Percentiles rank a stretch among this genome's conserved stretches.
phyloP scores from a whole-genome alignment of 2,329 filamentous ascomycete species.

The Aspergillus pseudoterreus region DNA sequence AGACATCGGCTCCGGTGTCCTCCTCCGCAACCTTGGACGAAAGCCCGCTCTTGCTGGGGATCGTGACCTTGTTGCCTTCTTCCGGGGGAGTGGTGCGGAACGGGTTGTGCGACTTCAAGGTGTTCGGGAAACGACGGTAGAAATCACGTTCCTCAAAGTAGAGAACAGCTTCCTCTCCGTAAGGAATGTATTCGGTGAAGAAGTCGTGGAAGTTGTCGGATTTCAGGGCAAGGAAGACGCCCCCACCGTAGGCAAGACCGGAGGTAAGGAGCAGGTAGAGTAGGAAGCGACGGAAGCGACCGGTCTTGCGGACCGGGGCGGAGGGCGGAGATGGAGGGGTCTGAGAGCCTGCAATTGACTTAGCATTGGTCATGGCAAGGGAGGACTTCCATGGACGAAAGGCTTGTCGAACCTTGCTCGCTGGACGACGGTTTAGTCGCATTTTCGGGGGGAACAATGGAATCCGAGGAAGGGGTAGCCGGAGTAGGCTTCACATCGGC shows the following conservation, averaged over 20 bases:
- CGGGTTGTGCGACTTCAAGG: slow-evolving; percentile 45
- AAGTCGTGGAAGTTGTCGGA: slow-evolving; percentile 99
- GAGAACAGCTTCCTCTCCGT: slow-evolving; percentile 87
- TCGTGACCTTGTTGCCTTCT: slow-evolving; percentile 69
- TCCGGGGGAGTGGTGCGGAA: slow-evolving; percentile 36
- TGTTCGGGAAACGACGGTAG: slow-evolving; percentile 72
- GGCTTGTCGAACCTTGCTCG: slow-evolving; percentile 24
- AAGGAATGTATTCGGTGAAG: slow-evolving; percentile 95
- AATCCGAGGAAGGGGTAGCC: slow-evolving; percentile 41
- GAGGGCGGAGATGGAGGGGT: slow-evolving; percentile 35
- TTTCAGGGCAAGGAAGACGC: slow-evolving; percentile 87
- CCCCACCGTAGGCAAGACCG: slow-evolving; percentile 75
- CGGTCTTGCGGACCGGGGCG: slow-evolving; percentile 59
- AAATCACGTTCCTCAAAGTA: slow-evolving; percentile 96
- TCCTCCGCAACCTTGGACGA: slow-evolving; percentile 70
- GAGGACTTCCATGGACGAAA: slow-evolving; percentile 6
- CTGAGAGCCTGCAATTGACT: slow-evolving; percentile 34
- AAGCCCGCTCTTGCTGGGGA: slow-evolving; percentile 80
- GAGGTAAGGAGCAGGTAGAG: slow-evolving; percentile 73
- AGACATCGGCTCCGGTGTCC: slow-evolving; percentile 57
- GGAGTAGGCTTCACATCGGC: slow-evolving; percentile 49
- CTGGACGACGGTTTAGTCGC: slow-evolving; percentile 44
- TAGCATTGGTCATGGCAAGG: slow-evolving; percentile 24
- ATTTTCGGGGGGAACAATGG: slow-evolving; percentile 49
- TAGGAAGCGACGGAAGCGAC: slow-evolving; percentile 73